phyloP scores from a whole-genome alignment of 1,284 basidiomycete genomes.

The Athelia sp. region DNA sequence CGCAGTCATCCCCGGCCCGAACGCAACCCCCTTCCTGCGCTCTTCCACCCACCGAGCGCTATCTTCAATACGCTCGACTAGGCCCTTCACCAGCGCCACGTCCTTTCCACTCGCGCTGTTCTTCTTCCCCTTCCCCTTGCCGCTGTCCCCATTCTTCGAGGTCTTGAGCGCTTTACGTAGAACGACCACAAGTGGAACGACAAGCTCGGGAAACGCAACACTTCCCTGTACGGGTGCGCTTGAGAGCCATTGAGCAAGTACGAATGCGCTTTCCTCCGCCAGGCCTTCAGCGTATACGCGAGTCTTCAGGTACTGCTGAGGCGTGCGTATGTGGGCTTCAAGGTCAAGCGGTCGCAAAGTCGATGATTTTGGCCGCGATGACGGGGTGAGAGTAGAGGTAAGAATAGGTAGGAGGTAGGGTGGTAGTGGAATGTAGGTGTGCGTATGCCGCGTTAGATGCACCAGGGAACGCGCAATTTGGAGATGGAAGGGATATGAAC shows the following conservation, averaged over 20 bases:
- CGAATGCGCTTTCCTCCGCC: slow-evolving; percentile 76
- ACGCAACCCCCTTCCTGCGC: slow-evolving; percentile 61
- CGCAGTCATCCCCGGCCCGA: slow-evolving; percentile 66
- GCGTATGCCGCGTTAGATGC: slow-evolving; percentile 72
- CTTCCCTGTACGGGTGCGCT: slow-evolving; percentile 65
- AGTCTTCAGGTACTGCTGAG: slow-evolving; percentile 87
- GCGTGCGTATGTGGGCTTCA: slow-evolving; percentile 83
- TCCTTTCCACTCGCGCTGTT: slow-evolving; percentile 55
- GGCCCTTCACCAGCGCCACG: slow-evolving; percentile 55
- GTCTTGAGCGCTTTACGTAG: slow-evolving; percentile 70
- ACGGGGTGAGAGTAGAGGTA: slow-evolving; percentile 71
- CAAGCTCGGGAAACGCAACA: slow-evolving; percentile 92
- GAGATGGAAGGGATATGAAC: slow-evolving; percentile 79
- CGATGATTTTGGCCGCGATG: slow-evolving; percentile 77
- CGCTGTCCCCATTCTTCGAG: slow-evolving; percentile 28
- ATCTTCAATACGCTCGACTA: slow-evolving; percentile 84
- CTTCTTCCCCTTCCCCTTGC: slow-evolving; percentile 40
- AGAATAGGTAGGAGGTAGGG: slow-evolving; percentile 88
- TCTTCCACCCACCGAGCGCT: slow-evolving; percentile 75
- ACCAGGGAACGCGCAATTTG: slow-evolving; percentile 72
- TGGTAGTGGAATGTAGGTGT: slow-evolving; percentile 85
- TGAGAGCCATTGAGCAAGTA: slow-evolving; percentile 77
- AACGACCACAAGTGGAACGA: slow-evolving; percentile 77
- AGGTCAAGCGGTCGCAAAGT: slow-evolving; percentile 89
- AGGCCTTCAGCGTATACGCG: slow-evolving; percentile 83